Base-by-base conservation (phyloP, 2,329 filamentous ascomycete genomes). In the Orbilia javanica region DNA sequence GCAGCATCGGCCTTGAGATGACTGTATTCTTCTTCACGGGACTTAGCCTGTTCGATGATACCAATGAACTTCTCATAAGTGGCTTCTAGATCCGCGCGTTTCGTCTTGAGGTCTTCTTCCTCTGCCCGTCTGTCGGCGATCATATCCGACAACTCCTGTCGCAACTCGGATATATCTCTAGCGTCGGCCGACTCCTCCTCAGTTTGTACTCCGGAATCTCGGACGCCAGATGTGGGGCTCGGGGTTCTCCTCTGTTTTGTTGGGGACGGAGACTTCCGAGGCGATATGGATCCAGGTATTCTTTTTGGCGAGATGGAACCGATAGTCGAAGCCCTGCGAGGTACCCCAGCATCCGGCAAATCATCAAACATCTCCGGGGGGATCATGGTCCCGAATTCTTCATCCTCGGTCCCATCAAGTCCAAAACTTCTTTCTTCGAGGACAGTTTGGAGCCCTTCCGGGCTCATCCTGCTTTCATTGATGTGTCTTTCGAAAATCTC, bases 401-500 rank as follows among this genome's bases (percentile, higher is more conserved):
- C 55, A 11, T 60, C 55, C 15, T 53, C 25, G 6, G 6, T 13
- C 15, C 31, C 31, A 7, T 55, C 60, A 13, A 50, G 27, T 7
- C 20, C 10, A 3, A 63, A 55, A 7, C 36, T 50, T 66, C 62
- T 46, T 22, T 73, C 69, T 13, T 75, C 53, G 11, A 8, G 25
- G 7, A 75, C 48, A 2, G 48, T 60, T 36, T 75, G 50, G n/a
- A 67, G 34, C 13, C 71, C 68, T n/a, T 72, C 74, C 6, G 74
- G 74, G 22, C 74, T 78, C 74, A 72, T 67, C 63, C 74, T 46
- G 34, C 60, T 67, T 34, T 78, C 74, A 34, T 78, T 78, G 7
- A 78, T 78, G 11, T 78, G 74, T 36, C 67, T 29, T 42, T 78
- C 74, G 20, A 78, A 78, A 8, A 78, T 78, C 18, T 78, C 74